Percentiles rank a stretch among this genome's conserved stretches.
Evolutionary conservation across 306 rosid genomes (phyloP).

Genomic region (Prosopis cineraria): DNA sequence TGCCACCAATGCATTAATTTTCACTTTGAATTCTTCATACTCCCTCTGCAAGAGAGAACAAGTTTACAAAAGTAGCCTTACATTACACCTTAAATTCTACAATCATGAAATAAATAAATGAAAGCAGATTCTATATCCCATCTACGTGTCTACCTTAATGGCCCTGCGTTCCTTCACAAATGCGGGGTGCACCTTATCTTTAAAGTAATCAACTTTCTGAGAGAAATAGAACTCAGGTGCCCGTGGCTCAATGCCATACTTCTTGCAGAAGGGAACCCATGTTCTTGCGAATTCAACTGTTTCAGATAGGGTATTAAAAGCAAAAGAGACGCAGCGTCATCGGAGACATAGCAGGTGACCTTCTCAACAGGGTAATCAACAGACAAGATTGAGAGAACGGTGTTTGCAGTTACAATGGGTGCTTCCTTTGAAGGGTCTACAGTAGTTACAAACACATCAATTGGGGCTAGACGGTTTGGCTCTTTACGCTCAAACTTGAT

Average conservation of each 20-base stretch:
- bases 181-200: constrained; percentile 80
- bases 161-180: constrained; percentile 95
- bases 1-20: constrained; percentile 78
- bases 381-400: constrained; percentile 76
- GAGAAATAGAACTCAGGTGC: constrained; percentile 92
- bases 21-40: constrained; percentile 94
- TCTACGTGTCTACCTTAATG: constrained; percentile 64
- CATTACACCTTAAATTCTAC: neutral
- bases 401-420: constrained; percentile 85
- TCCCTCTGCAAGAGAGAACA: constrained; percentile 68
- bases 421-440: constrained; percentile 95
- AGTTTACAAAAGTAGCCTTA: neutral
- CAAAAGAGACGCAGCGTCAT: constrained; percentile 93
- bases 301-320: constrained; percentile 67
- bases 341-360: constrained; percentile 85
- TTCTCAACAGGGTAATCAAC: constrained; percentile 91
- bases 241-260: constrained; percentile 76
- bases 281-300: constrained; percentile 87
- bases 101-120: neutral
- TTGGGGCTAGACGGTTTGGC: constrained; percentile 57
- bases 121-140: neutral
- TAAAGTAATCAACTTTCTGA: constrained; percentile 89
- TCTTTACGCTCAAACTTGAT: constrained; percentile 72
- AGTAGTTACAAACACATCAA: constrained; percentile 80
- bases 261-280: constrained; percentile 94